Evolutionary conservation across 345 rosid genomes (phyloP).

Genomic region (Cardiospermum halicacabum): DNA sequence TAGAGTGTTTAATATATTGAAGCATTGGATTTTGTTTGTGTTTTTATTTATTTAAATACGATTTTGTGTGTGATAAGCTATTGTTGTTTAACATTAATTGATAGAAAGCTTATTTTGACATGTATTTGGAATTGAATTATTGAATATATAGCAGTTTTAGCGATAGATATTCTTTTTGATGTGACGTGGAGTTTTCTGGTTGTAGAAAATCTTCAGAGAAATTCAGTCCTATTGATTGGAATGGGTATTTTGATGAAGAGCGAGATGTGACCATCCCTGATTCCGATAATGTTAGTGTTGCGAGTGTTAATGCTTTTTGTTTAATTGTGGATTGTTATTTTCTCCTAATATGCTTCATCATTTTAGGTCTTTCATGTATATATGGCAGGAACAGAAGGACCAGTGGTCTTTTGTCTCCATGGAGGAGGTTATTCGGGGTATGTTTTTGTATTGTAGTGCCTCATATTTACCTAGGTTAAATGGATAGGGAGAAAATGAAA

Average conservation of each 20-base stretch:
- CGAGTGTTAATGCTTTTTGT: neutral
- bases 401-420: conserved; percentile 85
- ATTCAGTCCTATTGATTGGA: conserved; percentile 72
- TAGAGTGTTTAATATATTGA: no score
- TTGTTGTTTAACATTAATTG: no score
- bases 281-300: conserved; percentile 56
- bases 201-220: conserved; percentile 51
- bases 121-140: neutral
- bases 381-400: conserved; percentile 84
- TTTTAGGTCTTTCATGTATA: conserved; percentile 90
- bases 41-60: no score
- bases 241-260: conserved; percentile 63
- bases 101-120: neutral
- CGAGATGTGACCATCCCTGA: conserved; percentile 63
- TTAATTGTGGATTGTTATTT: conserved; percentile 8
- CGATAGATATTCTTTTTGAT: neutral
- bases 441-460: no score
- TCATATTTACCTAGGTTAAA: no score
- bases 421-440: conserved; percentile 98
- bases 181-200: neutral
- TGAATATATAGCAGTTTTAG: neutral
- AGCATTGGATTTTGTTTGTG: no score
- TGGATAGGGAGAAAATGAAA: neutral
- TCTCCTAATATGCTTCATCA: conserved; percentile 26
- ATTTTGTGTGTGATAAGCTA: no score